Percentiles rank a stretch among this genome's conserved stretches.
phyloP scores from a whole-genome alignment of 306 rosid genomes.

The apple (Malus domestica) region DNA sequence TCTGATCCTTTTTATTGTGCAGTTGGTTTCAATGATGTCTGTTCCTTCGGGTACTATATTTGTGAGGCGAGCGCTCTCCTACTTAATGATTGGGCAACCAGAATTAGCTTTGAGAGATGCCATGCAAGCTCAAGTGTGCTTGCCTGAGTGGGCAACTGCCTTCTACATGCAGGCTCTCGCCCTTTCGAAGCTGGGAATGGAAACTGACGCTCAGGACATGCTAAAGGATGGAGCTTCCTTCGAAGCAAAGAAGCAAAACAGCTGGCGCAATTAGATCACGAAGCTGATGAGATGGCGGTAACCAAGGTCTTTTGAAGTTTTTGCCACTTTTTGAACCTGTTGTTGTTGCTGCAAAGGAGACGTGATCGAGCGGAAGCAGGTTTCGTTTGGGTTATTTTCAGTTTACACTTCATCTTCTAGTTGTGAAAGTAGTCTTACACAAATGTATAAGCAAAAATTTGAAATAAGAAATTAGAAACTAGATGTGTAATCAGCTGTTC shows the following conservation, averaged over 20 bases:
- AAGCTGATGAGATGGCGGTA: not conserved
- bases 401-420: not conserved
- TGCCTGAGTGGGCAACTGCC: conserved; percentile 90
- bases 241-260: conserved; percentile 71
- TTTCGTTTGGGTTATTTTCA: not conserved
- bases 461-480: not conserved
- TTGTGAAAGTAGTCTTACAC: not conserved
- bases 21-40: conserved; percentile 76
- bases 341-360: not conserved
- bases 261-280: conserved; percentile 46
- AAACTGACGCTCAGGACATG: conserved; percentile 91
- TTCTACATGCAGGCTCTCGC: conserved; percentile 90
- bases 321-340: not conserved
- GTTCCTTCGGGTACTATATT: conserved; percentile 70
- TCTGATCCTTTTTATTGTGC: conserved; percentile 10
- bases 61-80: conserved; percentile 73
- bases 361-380: not conserved
- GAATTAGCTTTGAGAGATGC: conserved; percentile 83
- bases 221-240: conserved; percentile 76
- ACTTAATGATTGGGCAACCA: conserved; percentile 68
- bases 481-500: not conserved
- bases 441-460: not conserved
- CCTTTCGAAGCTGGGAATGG: conserved; percentile 88
- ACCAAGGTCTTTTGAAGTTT: not conserved
- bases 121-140: conserved; percentile 90